Base-by-base conservation (phyloP, 805 yeast species). In the Candida lessepsii region DNA sequence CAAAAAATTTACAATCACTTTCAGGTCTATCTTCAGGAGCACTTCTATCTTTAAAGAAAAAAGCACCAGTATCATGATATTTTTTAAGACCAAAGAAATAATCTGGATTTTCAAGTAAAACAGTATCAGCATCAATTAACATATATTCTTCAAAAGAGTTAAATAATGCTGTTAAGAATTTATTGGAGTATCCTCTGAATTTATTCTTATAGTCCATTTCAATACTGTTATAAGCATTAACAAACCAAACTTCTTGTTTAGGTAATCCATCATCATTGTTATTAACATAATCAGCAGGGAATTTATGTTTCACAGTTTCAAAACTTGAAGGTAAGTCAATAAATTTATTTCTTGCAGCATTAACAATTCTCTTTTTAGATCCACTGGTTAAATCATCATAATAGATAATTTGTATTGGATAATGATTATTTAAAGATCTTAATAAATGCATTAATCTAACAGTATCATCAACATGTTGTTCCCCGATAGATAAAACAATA, bases 81-180 rank as follows among this genome's bases (percentile, higher is more conserved):
- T 65, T 69, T 17, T 50, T 42, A 17, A 60, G 39, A 5, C 57
- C 47, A 48, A 64, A 62, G 48, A 58, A 63, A 35, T 44, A 50
- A n/a, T 53, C 53, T 3, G 65, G 64, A 19, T 42, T 49, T 40
- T 58, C 56, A 15, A 64, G 50, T 38, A 70, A 49, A 11, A 72
- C 65, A 0, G 74, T 58, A 52, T 77, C 82, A 3, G 82, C 75
- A 56, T 78, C 83, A 44, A 78, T 50, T 48, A 78, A 56, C 27
- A 78, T 64, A 58, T 68, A 70, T 39, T 78, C 81, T 48, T 76
- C 79, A 50, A 73, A 78, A 1, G 81, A 71, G 45, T 73, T 80
- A 55, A 81, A 81, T 24, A 78, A 45, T 19, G 74, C 65, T 1
- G 86, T 82, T 19, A 80, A 51, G 55, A 81, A 68, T 54, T 81